These are phyloP conservation scores for Phytopythium boreale DNA, from an alignment of 352 stramenopile genomes.

Conservation along the genomic window DNA sequence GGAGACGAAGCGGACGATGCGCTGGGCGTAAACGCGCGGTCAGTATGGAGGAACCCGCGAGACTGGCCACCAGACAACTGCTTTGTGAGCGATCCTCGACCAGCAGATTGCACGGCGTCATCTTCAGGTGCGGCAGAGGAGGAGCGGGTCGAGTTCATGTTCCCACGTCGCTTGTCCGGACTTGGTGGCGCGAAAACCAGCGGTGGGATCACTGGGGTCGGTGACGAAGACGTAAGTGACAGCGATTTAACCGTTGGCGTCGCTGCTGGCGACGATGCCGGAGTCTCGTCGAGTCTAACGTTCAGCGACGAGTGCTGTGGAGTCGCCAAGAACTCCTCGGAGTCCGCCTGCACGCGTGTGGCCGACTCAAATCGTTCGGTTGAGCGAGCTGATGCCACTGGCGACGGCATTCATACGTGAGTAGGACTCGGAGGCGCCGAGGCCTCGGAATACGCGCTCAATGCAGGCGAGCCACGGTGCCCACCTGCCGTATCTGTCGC, in stretches of 20 bases:
- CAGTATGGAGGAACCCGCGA: neutral
- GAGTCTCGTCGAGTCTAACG: neutral
- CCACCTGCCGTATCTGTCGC: neutral
- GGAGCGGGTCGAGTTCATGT: constrained; percentile 1
- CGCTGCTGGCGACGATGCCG: neutral
- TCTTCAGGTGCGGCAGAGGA: neutral
- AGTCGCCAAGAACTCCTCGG: neutral
- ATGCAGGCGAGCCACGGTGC: neutral
- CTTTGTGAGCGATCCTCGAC: constrained; percentile 1
- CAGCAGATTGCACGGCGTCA: neutral
- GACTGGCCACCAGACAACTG: neutral
- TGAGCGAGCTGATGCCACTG: neutral
- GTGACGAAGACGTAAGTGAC: neutral
- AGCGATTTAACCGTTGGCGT: neutral
- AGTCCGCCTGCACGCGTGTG: neutral
- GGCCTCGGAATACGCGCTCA: neutral
- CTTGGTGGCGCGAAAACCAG: neutral
- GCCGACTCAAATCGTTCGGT: neutral
- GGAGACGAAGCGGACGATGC: neutral
- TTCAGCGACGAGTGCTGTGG: neutral
- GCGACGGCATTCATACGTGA: neutral
- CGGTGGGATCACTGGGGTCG: constrained; percentile 14
- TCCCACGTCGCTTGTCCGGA: constrained; percentile 4
- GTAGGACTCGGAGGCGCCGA: neutral
- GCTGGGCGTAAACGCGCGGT: neutral